Evolutionary conservation across 768 basidiomycete species (phyloP).

Genomic region (Tricholoma terreum): DNA sequence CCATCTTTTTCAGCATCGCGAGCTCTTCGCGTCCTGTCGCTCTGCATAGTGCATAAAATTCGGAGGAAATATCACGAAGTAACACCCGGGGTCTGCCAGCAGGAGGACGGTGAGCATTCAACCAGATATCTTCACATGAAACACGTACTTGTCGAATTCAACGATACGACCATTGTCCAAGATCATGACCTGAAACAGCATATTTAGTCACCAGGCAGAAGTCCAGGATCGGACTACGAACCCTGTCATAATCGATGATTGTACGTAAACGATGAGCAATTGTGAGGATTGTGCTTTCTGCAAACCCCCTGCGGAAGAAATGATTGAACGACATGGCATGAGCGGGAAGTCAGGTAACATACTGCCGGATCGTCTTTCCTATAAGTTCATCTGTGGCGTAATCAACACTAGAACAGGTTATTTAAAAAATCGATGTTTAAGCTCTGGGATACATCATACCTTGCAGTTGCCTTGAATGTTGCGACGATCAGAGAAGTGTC

Average conservation of each 20-base stretch:
- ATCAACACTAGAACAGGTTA: constrained; percentile 53
- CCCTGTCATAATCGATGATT: constrained; percentile 82
- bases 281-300: constrained; percentile 77
- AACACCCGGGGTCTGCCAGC: constrained; percentile 46
- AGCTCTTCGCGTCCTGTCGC: constrained; percentile 75
- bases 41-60: constrained; percentile 66
- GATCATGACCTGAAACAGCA: constrained; percentile 56
- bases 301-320: constrained; percentile 54
- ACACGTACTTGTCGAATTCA: constrained; percentile 62
- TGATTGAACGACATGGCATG: not conserved
- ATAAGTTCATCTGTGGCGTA: constrained; percentile 90
- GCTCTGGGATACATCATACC: constrained; percentile 30
- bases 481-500: constrained; percentile 4
- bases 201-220: not conserved
- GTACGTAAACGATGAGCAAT: constrained; percentile 79
- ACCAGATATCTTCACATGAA: not conserved
- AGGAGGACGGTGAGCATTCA: not conserved
- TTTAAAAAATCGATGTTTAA: not conserved
- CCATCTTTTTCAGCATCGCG: constrained; percentile 64
- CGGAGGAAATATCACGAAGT: constrained; percentile 53
- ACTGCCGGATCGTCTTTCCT: constrained; percentile 78
- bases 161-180: constrained; percentile 76
- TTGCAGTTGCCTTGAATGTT: constrained; percentile 58
- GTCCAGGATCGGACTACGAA: constrained; percentile 27
- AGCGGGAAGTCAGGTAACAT: constrained; percentile 21